A percentile compares a stretch with the other conserved stretches of the same genome.
phyloP scores from a whole-genome alignment of 768 basidiomycete species.

The Inosperma sp. region DNA sequence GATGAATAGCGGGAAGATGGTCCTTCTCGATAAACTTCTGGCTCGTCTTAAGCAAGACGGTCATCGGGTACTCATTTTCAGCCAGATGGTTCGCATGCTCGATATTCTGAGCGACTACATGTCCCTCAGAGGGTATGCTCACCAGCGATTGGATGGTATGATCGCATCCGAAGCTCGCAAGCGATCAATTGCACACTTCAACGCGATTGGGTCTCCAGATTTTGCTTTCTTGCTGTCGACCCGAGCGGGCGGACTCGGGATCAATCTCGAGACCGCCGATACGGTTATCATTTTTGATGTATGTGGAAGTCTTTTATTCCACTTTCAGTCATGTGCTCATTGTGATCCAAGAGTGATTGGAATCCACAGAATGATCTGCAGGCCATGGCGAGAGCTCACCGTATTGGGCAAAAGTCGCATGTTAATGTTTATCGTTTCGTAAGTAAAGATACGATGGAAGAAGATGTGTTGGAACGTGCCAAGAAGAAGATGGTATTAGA shows the following conservation, averaged over 20 bases:
- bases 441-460: constrained; percentile 99
- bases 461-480: constrained; percentile 95
- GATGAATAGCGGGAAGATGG: constrained; percentile 99
- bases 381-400: constrained; percentile 98
- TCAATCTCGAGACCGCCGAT: constrained; percentile 98
- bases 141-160: constrained; percentile 95
- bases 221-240: constrained; percentile 97
- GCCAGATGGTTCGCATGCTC: constrained; percentile 98
- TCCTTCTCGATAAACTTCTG: constrained; percentile 95
- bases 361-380: constrained; percentile 98
- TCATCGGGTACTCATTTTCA: constrained; percentile 97
- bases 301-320: constrained; percentile 31
- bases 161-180: constrained; percentile 91
- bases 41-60: constrained; percentile 83
- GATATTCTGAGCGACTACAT: constrained; percentile 99
- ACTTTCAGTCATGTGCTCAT: constrained; percentile 1
- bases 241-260: constrained; percentile 94
- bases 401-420: constrained; percentile 98
- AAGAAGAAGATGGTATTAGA: constrained; percentile 99
- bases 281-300: constrained; percentile 99
- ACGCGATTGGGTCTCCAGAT: constrained; percentile 86
- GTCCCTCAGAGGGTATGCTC: constrained; percentile 79
- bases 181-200: constrained; percentile 96
- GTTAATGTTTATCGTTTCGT: constrained; percentile 98
- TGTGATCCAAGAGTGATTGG: constrained; percentile 81